Evolutionary conservation across 495 filamentous ascomycete genomes (phyloP), one percentile per base, ranked within the genome.

Genomic region (Neurospora sp.): DNA sequence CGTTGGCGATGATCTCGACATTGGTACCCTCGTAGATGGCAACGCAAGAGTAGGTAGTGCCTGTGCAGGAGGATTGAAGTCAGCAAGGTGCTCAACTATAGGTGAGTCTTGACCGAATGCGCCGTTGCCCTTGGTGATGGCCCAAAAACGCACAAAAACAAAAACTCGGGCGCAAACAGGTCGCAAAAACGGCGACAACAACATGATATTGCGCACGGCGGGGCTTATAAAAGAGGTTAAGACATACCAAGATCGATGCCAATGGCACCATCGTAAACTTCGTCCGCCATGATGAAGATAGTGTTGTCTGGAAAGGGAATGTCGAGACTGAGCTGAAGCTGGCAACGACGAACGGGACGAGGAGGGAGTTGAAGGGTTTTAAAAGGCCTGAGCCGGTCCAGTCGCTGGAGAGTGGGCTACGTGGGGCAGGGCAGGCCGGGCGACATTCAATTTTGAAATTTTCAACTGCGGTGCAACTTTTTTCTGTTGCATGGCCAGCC

Each of bases 1-100:
- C 96, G 85, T 97, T 99, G 89, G 93, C 94, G 80, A 98, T 99
- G 88, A 99, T 99, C 83, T 99, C 96, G 79, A 99, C 96, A 88
- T 96, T 97, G 86, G 91, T 94, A 82, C 96, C 96, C 84, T 98
- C 96, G 86, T 98, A 99, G 85, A 94, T 95, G 86, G 96, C 96
- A 84, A 98, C 96, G 86, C 96, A 99, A 80, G 96, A 98, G 89
- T 99, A 99, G 82, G 96, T 99, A 72, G 96, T 99, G 81, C 94
- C 94, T 97, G 74, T 16, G 2, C 0, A 7, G 53, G 6, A 61
- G 53, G 53, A 31, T 31, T 18, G 79, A 76, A 70, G 73, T 70
- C n/a, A 71, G 71, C 8, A 72, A 46, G 39, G 18, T 18, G 31
- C 10, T 61, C 46, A 53, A 1, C 40, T 41, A 71, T 68, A 22